Conservation (phyloP, 2,329 filamentous ascomycete genomes). For the Mollisiaceae sp. region DNA sequence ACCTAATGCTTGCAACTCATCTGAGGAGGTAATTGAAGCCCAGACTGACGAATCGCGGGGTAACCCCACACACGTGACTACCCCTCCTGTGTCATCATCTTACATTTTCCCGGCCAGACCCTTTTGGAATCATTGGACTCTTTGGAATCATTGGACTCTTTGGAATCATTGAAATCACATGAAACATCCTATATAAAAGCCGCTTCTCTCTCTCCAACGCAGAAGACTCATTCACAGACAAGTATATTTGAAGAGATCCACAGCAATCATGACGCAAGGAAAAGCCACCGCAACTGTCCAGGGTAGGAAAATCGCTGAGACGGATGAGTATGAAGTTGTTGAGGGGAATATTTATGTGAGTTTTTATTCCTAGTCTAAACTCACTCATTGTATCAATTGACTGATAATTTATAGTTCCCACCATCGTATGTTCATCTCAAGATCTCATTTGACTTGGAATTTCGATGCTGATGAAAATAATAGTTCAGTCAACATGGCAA, state of each 20-base stretch:
- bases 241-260: not conserved
- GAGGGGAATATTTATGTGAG: conserved; percentile 55
- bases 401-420: conserved; percentile 42
- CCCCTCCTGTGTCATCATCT: conserved; percentile 5
- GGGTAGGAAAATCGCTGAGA: conserved; percentile 51
- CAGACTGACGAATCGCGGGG: not conserved
- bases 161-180: not conserved
- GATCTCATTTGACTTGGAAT: not conserved
- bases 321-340: conserved; percentile 52
- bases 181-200: not conserved
- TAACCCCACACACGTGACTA: not conserved
- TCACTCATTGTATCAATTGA: not conserved
- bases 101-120: not conserved
- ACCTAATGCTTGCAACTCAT: too few relatives aligned
- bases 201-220: not conserved
- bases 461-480: conserved; percentile 24
- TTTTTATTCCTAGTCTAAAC: conserved; percentile 23
- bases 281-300: conserved; percentile 23
- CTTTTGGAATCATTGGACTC: too few relatives aligned
- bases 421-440: conserved; percentile 39
- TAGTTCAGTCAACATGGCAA: conserved; percentile 46
- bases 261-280: conserved; percentile 51
- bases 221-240: not conserved
- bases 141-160: not conserved
- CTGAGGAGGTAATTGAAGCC: too few relatives aligned